Evolutionary conservation across 768 basidiomycete species (phyloP).

Genomic region (Mycena crocata): DNA sequence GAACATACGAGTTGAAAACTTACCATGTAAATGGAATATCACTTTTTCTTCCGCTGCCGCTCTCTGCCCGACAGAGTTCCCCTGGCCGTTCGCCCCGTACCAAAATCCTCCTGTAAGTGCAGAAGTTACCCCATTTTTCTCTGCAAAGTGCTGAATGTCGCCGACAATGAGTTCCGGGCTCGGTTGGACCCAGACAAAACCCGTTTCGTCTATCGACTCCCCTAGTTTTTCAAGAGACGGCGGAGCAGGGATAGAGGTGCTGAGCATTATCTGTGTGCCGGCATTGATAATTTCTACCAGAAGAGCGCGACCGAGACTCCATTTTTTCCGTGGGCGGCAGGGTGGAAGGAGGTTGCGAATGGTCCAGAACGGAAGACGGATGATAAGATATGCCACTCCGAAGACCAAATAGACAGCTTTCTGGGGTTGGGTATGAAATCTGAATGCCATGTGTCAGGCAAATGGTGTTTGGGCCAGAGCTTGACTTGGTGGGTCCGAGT

Average conservation of each 20-base stretch:
- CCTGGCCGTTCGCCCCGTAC: slow-evolving; percentile 29
- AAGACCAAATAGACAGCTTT: slow-evolving; percentile 30
- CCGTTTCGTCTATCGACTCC: slow-evolving; percentile 12
- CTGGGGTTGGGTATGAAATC: slow-evolving; percentile 29
- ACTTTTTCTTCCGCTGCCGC: slow-evolving; percentile 47
- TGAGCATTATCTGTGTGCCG: slow-evolving; percentile 16
- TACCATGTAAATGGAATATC: slow-evolving; percentile 45
- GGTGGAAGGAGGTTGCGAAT: slow-evolving; percentile 28
- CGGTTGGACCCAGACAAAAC: slow-evolving; percentile 39
- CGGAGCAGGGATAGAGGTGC: slow-evolving; percentile 23
- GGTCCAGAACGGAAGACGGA: slow-evolving; percentile 36
- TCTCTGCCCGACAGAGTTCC: slow-evolving; percentile 31
- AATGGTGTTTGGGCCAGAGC: too few species aligned
- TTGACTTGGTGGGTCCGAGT: too few species aligned
- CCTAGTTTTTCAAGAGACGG: slow-evolving; percentile 20
- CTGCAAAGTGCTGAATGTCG: slow-evolving; percentile 40
- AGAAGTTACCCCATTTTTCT: slow-evolving; percentile 35
- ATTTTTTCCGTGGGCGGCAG: slow-evolving; percentile 27
- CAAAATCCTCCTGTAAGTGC: slow-evolving; percentile 39
- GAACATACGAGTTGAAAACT: slow-evolving; percentile 35
- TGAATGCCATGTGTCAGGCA: neutral
- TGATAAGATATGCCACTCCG: slow-evolving; percentile 5
- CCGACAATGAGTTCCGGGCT: slow-evolving; percentile 35
- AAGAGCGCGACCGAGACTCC: slow-evolving; percentile 28
- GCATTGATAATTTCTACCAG: slow-evolving; percentile 29